Conservation (phyloP, 2,329 filamentous ascomycete genomes). For the Chaetomium olivaceum region DNA sequence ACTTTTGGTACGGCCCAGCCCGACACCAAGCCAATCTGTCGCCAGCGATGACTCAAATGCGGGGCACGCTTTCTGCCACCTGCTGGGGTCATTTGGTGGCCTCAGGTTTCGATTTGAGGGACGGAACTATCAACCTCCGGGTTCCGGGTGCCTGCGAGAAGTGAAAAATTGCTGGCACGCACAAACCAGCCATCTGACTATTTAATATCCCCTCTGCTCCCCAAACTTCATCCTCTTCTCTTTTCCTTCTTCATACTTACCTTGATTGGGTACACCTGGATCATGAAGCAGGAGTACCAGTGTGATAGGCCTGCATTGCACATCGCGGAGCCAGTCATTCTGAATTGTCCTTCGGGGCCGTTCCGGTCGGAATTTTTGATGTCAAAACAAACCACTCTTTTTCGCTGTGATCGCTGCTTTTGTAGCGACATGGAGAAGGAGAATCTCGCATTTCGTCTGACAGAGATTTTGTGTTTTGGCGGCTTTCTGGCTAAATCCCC, state of each 20-base stretch:
- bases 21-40: conserved; percentile 12
- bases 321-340: conserved; percentile 30
- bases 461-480: no score
- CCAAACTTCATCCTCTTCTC: conserved; percentile 19
- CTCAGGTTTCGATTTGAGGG: no score
- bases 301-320: conserved; percentile 34
- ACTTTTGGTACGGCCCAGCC: conserved; percentile 27
- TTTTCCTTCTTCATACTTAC: conserved; percentile 34
- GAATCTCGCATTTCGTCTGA: not conserved
- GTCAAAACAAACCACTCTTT: conserved; percentile 23
- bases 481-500: no score
- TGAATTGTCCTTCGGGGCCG: conserved; percentile 36
- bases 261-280: conserved; percentile 30
- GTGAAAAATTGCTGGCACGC: conserved; percentile 19
- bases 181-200: conserved; percentile 23
- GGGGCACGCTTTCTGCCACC: conserved; percentile 30
- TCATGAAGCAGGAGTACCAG: conserved; percentile 31
- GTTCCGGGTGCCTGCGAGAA: not conserved
- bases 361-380: conserved; percentile 35
- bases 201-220: conserved; percentile 14
- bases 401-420: conserved; percentile 29
- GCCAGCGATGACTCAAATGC: conserved; percentile 32
- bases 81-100: conserved; percentile 3
- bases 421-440: conserved; percentile 32
- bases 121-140: not conserved